Evolutionary conservation across 257 asterid species (phyloP).

Genomic region (Misopates orontium): DNA sequence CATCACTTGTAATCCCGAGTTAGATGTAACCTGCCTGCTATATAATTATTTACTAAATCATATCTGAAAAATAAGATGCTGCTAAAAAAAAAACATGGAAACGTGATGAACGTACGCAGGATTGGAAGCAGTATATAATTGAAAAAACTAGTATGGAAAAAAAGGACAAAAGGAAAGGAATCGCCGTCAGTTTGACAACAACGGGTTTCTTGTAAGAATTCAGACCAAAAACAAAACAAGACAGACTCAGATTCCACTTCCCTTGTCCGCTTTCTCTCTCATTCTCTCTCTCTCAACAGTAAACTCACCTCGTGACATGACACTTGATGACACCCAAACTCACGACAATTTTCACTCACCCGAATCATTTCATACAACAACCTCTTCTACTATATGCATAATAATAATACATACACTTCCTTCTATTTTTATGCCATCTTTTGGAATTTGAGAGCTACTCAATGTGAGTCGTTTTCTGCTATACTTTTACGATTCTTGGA

Average conservation of each 20-base stretch:
- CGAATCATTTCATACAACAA: constrained; percentile 34
- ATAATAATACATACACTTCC: too few species aligned
- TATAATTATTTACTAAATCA: too few species aligned
- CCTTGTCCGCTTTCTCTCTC: constrained; percentile 51
- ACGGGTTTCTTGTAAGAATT: constrained; percentile 44
- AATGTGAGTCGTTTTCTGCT: constrained; percentile 4
- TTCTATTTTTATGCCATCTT: too few species aligned
- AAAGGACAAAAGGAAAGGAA: constrained; percentile 54
- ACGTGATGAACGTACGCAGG: constrained; percentile 39
- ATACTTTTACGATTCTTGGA: too few species aligned
- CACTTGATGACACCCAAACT: constrained; percentile 50
- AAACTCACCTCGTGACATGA: constrained; percentile 54
- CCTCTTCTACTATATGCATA: too few species aligned
- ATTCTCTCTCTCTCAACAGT: constrained; percentile 26
- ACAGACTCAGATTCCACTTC: constrained; percentile 59
- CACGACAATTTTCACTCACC: constrained; percentile 29
- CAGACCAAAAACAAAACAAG: constrained; percentile 32
- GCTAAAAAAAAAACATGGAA: background rate
- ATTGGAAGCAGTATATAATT: constrained; percentile 21
- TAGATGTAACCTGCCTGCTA: too few species aligned
- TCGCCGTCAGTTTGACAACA: constrained; percentile 70
- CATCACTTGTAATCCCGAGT: too few species aligned
- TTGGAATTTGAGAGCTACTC: too few species aligned
- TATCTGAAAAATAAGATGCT: too few species aligned
- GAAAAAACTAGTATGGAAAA: too few species aligned